Conservation (phyloP, 129 eudicot genomes). For the Cynara cardunculus region DNA sequence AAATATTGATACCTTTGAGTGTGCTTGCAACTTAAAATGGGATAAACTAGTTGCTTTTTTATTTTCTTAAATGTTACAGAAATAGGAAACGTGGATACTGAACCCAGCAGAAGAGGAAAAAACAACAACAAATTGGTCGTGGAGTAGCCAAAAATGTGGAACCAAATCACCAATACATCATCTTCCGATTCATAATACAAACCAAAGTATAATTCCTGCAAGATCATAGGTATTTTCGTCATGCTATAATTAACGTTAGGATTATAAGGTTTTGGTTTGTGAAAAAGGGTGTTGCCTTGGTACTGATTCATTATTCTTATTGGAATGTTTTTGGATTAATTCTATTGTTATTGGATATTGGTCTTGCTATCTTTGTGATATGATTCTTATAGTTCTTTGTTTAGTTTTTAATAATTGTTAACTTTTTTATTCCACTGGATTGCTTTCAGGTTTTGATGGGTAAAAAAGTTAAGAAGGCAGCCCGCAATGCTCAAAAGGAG, state of each 20-base stretch:
- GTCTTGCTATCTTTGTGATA: background rate
- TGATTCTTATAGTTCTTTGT: background rate
- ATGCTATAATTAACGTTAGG: background rate
- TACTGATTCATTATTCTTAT: background rate
- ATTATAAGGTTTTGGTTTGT: background rate
- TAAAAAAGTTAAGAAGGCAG: constrained; percentile 64
- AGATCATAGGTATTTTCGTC: background rate
- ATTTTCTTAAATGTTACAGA: background rate
- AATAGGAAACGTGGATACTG: background rate
- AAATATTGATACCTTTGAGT: background rate
- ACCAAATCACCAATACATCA: background rate
- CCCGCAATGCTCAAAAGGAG: constrained; percentile 56
- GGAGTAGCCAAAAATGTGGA: background rate
- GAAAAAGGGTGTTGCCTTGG: background rate
- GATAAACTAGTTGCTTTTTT: background rate
- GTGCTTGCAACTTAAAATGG: background rate
- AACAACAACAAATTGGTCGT: background rate
- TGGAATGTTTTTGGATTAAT: background rate
- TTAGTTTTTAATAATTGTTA: background rate
- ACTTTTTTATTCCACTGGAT: background rate
- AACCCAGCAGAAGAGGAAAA: background rate
- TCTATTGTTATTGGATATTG: background rate
- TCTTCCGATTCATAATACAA: background rate
- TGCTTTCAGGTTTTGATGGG: constrained; percentile 62
- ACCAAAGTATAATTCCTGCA: background rate